Percentiles rank a stretch among this genome's conserved stretches.
These are phyloP conservation scores for Geotrichum cucujoidarum DNA, from an alignment of 1,139 yeast genomes.

Conservation along the genomic window DNA sequence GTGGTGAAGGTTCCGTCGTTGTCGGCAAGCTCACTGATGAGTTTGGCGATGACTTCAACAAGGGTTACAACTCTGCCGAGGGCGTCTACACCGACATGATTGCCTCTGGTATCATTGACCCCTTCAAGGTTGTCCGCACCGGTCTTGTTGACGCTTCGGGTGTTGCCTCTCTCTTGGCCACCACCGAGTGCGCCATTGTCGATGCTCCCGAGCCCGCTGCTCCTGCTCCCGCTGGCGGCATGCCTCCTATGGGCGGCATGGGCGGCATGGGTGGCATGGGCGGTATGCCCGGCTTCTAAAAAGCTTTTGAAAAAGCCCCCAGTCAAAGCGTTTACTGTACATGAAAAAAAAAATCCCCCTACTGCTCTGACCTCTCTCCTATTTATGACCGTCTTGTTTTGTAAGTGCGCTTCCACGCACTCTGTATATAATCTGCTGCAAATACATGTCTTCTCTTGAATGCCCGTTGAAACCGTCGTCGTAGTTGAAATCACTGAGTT, in stretches of 20 bases:
- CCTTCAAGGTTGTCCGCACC: slow-evolving; percentile 96
- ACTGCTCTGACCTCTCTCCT: slow-evolving; percentile 5
- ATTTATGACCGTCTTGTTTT: slow-evolving; percentile 6
- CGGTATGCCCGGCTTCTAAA: slow-evolving; percentile 21
- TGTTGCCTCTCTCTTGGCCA: slow-evolving; percentile 95
- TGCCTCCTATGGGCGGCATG: slow-evolving; percentile 61
- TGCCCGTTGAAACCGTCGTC: too few relatives aligned
- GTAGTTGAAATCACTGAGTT: too few relatives aligned
- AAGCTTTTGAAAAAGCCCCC: too few relatives aligned
- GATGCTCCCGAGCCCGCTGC: slow-evolving; percentile 92
- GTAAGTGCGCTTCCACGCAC: slow-evolving; percentile 4
- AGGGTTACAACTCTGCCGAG: slow-evolving; percentile 90
- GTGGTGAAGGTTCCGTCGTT: slow-evolving; percentile 96
- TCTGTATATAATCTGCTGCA: slow-evolving; percentile 15
- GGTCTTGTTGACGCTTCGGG: slow-evolving; percentile 97
- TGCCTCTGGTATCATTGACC: slow-evolving; percentile 96
- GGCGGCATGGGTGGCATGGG: slow-evolving; percentile 47
- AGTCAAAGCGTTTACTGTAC: too few relatives aligned
- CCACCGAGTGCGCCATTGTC: slow-evolving; percentile 97
- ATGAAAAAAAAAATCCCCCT: not conserved
- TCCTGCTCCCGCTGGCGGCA: slow-evolving; percentile 57
- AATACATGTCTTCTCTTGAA: too few relatives aligned
- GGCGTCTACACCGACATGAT: slow-evolving; percentile 96
- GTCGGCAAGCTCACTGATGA: slow-evolving; percentile 88
- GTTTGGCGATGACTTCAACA: slow-evolving; percentile 80